Conservation (phyloP, 2,329 filamentous ascomycete species). For the Rachicladosporium sp. region DNA sequence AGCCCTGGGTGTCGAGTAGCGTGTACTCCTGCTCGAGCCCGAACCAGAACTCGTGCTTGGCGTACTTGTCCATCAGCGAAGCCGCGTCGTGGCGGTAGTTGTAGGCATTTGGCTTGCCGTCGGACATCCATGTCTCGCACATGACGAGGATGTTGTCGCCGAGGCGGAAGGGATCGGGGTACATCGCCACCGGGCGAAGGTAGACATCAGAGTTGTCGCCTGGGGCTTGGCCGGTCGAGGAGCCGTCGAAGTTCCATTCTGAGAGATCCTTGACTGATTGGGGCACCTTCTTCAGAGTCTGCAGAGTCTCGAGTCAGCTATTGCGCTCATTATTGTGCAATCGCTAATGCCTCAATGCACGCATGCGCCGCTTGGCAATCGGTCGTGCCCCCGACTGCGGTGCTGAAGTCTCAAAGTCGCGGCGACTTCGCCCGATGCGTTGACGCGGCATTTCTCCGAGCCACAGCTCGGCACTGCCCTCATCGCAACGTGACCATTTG, state of each 20-base stretch:
- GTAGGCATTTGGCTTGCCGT: conserved; percentile 94
- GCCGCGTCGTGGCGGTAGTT: conserved; percentile 90
- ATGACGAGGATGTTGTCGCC: conserved; percentile 90
- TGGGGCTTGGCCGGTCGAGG: conserved; percentile 81
- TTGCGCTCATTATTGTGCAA: conserved; percentile 1
- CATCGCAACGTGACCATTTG: no score
- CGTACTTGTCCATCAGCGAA: conserved; percentile 80
- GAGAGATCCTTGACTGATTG: conserved; percentile 51
- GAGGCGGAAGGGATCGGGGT: conserved; percentile 81
- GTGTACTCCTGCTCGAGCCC: conserved; percentile 98
- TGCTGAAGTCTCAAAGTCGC: no score
- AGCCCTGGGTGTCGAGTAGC: conserved; percentile 70
- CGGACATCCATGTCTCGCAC: conserved; percentile 84
- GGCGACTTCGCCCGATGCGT: no score
- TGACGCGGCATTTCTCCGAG: no score
- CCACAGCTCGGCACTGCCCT: no score
- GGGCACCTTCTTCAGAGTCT: conserved; percentile 53
- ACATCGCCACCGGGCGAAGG: conserved; percentile 80
- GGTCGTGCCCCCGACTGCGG: no score
- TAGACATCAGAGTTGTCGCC: conserved; percentile 97
- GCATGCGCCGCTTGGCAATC: no score
- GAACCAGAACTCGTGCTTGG: conserved; percentile 83
- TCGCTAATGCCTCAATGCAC: not conserved
- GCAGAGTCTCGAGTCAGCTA: conserved; percentile 7
- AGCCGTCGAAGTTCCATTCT: conserved; percentile 79